A percentile compares a stretch with the other conserved stretches of the same genome.
These are phyloP conservation scores for Fusarium torulosum DNA, from an alignment of 2,329 filamentous ascomycete genomes.

Conservation along the genomic window DNA sequence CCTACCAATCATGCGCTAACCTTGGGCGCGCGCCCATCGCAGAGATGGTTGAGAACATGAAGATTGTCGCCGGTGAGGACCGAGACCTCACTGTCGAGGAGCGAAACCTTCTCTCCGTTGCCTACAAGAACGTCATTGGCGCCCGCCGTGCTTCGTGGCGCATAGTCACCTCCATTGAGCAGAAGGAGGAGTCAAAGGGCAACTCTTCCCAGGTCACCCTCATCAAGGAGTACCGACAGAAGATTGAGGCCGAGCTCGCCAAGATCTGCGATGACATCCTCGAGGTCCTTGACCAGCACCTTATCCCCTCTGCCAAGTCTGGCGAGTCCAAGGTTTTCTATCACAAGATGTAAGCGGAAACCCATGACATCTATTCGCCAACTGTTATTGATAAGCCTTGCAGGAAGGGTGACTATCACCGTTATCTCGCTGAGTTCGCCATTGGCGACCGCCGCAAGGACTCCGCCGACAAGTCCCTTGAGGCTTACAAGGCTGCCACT, in stretches of 20 bases:
- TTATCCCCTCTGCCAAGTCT: constrained; percentile 95
- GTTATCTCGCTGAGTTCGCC: constrained; percentile 93
- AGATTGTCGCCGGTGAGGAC: constrained; percentile 95
- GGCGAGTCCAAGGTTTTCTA: constrained; percentile 99
- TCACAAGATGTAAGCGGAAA: constrained; percentile 90
- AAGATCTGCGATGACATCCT: constrained; percentile 98
- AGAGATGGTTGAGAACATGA: constrained; percentile 99
- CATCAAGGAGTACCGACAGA: constrained; percentile 97
- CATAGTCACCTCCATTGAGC: constrained; percentile 99
- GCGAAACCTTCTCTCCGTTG: constrained; percentile 97
- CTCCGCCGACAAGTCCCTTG: constrained; percentile 86
- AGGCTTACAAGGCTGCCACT: constrained; percentile 99
- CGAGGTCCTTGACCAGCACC: constrained; percentile 89
- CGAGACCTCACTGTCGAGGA: constrained; percentile 93
- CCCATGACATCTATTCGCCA: constrained; percentile 79
- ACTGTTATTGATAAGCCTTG: constrained; percentile 65
- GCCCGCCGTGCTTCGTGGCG: constrained; percentile 99
- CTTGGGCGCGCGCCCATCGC: constrained; percentile 68
- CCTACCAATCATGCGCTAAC: constrained; percentile 46
- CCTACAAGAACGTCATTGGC: constrained; percentile 99
- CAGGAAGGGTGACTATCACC: constrained; percentile 98
- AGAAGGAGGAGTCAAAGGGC: constrained; percentile 99
- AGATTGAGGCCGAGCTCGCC: constrained; percentile 98
- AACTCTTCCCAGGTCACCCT: constrained; percentile 92
- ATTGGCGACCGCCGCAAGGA: constrained; percentile 92